Evolutionary conservation across 352 stramenopile genomes (phyloP).

Genomic region (Phytophthora quininea): DNA sequence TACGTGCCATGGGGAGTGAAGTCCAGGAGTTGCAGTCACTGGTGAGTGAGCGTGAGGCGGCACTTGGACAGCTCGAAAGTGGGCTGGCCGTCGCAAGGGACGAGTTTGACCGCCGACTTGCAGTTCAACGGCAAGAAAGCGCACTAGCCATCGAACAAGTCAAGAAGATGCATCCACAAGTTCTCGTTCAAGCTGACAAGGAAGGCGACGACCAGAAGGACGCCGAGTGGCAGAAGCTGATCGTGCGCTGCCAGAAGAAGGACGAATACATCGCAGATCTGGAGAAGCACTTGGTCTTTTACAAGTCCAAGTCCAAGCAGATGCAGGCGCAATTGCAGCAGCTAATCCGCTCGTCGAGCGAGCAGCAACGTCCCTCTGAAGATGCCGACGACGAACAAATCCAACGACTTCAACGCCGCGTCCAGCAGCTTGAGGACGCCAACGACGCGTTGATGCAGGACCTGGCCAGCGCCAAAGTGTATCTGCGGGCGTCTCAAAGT

Average conservation of each 20-base stretch:
- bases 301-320: slow-evolving; percentile 88
- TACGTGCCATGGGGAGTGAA: slow-evolving; percentile 47
- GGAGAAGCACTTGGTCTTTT: slow-evolving; percentile 87
- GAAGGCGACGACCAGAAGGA: slow-evolving; percentile 32
- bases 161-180: slow-evolving; percentile 48
- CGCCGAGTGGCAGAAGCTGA: slow-evolving; percentile 74
- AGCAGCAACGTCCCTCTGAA: slow-evolving; percentile 35
- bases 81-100: slow-evolving; percentile 62
- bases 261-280: slow-evolving; percentile 84
- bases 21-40: slow-evolving; percentile 42
- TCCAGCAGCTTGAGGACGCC: slow-evolving; percentile 75
- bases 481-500: slow-evolving; percentile 59
- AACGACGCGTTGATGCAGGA: slow-evolving; percentile 84
- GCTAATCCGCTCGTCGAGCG: slow-evolving; percentile 66
- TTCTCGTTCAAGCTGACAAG: slow-evolving; percentile 21
- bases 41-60: slow-evolving; percentile 56
- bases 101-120: slow-evolving; percentile 77
- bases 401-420: slow-evolving; percentile 47
- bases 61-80: slow-evolving; percentile 64
- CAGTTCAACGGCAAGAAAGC: slow-evolving; percentile 56
- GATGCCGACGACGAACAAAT: slow-evolving; percentile 25
- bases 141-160: slow-evolving; percentile 32
- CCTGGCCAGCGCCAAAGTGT: slow-evolving; percentile 73
- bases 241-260: slow-evolving; percentile 75
- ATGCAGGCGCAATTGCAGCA: slow-evolving; percentile 85